Percentiles rank a stretch among this genome's conserved stretches.
Conservation (phyloP, 225 moss, liverwort and hornwort species). For the Thuidium tamariscinum region DNA sequence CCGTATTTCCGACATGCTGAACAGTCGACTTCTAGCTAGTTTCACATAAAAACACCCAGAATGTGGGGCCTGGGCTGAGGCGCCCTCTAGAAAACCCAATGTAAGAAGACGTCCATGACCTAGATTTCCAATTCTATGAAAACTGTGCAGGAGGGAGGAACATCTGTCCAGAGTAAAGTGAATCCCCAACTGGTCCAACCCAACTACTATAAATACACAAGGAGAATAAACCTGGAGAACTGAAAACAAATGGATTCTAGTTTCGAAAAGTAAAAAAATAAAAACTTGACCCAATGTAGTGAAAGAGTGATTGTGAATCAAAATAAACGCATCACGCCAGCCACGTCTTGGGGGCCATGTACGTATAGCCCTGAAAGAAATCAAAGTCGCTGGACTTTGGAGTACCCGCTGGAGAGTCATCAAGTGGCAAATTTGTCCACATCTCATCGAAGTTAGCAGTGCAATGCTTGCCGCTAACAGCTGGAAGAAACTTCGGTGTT, state of each 20-base stretch:
- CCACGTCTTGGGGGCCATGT: conserved; percentile 69
- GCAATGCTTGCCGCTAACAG: conserved; percentile 77
- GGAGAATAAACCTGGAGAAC: background rate
- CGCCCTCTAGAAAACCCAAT: background rate
- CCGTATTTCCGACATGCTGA: conserved; percentile 1
- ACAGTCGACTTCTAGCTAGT: background rate
- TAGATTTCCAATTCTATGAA: conserved; percentile 8
- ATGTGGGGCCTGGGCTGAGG: background rate
- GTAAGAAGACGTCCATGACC: background rate
- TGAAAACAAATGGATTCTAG: background rate
- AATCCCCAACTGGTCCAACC: conserved; percentile 11
- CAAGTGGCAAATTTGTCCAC: conserved; percentile 79
- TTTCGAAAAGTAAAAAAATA: background rate
- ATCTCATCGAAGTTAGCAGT: conserved; percentile 98
- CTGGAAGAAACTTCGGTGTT: conserved; percentile 82
- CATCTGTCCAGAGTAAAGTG: background rate
- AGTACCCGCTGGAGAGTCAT: conserved; percentile 90
- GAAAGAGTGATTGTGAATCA: background rate
- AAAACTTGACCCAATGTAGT: background rate
- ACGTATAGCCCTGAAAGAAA: conserved; percentile 89
- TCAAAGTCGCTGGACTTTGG: conserved; percentile 65
- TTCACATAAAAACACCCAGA: background rate
- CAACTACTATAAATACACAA: conserved; percentile 27
- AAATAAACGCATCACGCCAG: conserved; percentile 14
- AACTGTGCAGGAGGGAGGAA: conserved; percentile 27